Evolutionary conservation across 1,139 yeast genomes (phyloP).

Genomic region (Suhomyces ambrosiae): DNA sequence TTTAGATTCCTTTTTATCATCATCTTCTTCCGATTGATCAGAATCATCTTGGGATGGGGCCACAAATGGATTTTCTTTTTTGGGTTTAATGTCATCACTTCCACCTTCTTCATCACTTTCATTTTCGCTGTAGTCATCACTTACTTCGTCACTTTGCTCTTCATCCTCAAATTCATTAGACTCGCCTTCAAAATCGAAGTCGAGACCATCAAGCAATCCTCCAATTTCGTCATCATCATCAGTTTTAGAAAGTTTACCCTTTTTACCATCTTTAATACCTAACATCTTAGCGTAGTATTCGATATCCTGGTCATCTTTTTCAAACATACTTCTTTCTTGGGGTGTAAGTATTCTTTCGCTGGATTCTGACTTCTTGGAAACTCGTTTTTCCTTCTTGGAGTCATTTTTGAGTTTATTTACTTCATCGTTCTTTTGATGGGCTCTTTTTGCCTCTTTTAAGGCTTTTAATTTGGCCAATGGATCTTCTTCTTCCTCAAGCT

Average conservation of each 20-base stretch:
- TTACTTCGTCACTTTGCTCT: too few relatives aligned
- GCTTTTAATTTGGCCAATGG: slow-evolving; percentile 25
- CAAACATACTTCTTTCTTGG: slow-evolving; percentile 47
- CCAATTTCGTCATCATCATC: slow-evolving; percentile 73
- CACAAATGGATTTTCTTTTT: slow-evolving; percentile 76
- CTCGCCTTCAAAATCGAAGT: slow-evolving; percentile 49
- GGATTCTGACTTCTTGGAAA: slow-evolving; percentile 5
- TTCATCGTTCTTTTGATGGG: slow-evolving; percentile 12
- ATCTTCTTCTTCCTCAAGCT: slow-evolving; percentile 18
- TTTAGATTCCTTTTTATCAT: slow-evolving; percentile 27
- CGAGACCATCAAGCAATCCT: slow-evolving; percentile 77
- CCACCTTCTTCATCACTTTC: slow-evolving; percentile 14
- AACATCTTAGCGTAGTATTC: slow-evolving; percentile 80
- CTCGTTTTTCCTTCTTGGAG: slow-evolving; percentile 16
- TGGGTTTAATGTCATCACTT: slow-evolving; percentile 26
- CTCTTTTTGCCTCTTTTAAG: slow-evolving; percentile 17
- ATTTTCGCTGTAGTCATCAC: slow-evolving; percentile 20
- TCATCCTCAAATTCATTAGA: too few relatives aligned
- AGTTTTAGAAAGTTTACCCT: slow-evolving; percentile 42
- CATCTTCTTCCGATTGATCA: slow-evolving; percentile 16
- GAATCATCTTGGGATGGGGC: slow-evolving; percentile 55
- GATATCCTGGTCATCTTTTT: slow-evolving; percentile 76
- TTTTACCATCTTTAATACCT: slow-evolving; percentile 62
- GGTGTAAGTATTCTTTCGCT: slow-evolving; percentile 29
- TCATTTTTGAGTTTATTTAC: slow-evolving; percentile 1